These are phyloP conservation scores for Ophiocordyceps robertsii DNA, from an alignment of 2,329 filamentous ascomycete species.

Conservation along the genomic window DNA sequence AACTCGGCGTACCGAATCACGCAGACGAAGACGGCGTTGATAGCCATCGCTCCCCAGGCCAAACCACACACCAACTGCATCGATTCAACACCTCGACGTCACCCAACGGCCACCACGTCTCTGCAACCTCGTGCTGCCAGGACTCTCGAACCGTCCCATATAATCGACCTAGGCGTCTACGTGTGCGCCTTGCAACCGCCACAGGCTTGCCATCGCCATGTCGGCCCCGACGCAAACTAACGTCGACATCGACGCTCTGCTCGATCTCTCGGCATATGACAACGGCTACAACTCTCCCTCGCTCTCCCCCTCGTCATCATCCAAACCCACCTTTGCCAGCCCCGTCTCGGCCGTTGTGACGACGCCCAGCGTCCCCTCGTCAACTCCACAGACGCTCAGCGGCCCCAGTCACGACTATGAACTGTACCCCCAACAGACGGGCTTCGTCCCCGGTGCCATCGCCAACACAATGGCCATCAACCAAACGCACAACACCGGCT, in stretches of 20 bases:
- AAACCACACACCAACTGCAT: no score
- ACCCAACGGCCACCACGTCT: background rate
- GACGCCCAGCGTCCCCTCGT: conserved; percentile 39
- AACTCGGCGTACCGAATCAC: background rate
- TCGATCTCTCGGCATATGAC: conserved; percentile 52
- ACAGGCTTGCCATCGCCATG: conserved; percentile 12
- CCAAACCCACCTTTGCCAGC: conserved; percentile 40
- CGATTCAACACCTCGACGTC: background rate
- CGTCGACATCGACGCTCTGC: conserved; percentile 41
- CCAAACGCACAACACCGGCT: conserved; percentile 42
- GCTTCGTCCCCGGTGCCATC: conserved; percentile 73
- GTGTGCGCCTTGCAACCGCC: background rate
- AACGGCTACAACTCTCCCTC: conserved; percentile 47
- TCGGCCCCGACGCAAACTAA: conserved; percentile 29
- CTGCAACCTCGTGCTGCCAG: background rate
- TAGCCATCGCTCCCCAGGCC: background rate
- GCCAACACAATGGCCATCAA: conserved; percentile 70
- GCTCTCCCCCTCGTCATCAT: conserved; percentile 38
- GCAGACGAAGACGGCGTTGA: background rate
- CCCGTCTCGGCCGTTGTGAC: conserved; percentile 37
- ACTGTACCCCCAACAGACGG: conserved; percentile 89
- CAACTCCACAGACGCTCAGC: conserved; percentile 49
- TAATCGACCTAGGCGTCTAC: background rate
- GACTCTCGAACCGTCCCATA: background rate
- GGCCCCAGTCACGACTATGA: conserved; percentile 92